Evolutionary conservation across 805 yeast genomes (phyloP), one percentile per base, ranked within the genome.

Genomic region (Metschnikowia kofuensis): DNA sequence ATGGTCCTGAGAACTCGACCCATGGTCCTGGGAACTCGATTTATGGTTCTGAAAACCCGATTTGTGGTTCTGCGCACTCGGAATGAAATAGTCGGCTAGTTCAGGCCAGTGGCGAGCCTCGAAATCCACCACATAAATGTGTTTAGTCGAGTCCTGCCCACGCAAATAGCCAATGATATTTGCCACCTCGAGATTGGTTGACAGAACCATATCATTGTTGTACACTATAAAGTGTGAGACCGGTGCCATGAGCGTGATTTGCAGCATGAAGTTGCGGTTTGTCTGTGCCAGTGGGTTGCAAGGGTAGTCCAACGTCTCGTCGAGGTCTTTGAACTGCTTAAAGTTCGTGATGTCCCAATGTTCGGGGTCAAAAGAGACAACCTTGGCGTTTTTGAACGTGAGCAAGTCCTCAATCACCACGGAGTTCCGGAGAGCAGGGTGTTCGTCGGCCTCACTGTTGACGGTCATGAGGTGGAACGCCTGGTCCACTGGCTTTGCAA

Each of bases 221-320:
- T 69, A 70, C 21, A 69, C 49, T 2, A 70, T 52, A 44, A 69
- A 67, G 44, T 67, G 59, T 11, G 66, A 62, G n/a, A 69, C 49
- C 10, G 66, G 60, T 1, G 72, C 68, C 64, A 65, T 60, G 38
- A 70, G 51, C 44, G 57, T 58, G 28, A 61, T 53, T 51, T 70
- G 75, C 38, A 52, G 51, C 28, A 53, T 49, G 50, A 52, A 70
- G 53, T 68, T 69, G 8, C 76, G 54, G 44, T 64, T 69, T 42
- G 64, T 61, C 40, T 67, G 51, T 21, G 54, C 60, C 43, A 42
- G 42, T n/a, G 50, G 38, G 30, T 41, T 45, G 21, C 41, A 28
- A 2, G 27, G 35, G 32, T 36, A 26, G 16, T 35, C 39, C 14
- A 15, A 26, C 30, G 42, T 39, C 30, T 32, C 43, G 45, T 44